Evolutionary conservation across 2,329 filamentous ascomycete species (phyloP).

Genomic region (Ophiocordyceps unilateralis): DNA sequence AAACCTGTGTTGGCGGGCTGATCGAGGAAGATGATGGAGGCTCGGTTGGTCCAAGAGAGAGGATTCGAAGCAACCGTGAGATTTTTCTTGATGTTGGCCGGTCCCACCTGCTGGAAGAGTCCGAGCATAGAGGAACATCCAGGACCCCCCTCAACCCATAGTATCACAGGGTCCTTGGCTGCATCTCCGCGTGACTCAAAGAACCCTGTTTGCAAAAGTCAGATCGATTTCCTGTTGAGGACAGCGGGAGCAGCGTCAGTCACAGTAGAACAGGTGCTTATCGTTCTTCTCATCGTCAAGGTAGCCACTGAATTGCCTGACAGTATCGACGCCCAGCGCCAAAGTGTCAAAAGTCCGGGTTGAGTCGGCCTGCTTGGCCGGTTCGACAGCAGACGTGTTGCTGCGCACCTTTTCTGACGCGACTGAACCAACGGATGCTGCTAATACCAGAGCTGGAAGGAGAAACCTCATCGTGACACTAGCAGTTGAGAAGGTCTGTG

Average conservation of each 20-base stretch:
- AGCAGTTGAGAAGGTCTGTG: no score
- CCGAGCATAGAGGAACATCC: conserved; percentile 92
- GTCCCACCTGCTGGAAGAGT: conserved; percentile 91
- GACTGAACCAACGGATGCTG: no score
- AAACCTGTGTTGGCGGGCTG: conserved; percentile 97
- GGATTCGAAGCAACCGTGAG: conserved; percentile 70
- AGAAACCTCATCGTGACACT: no score
- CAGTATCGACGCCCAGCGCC: background rate
- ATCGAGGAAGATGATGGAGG: conserved; percentile 96
- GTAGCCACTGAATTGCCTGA: background rate
- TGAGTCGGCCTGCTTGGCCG: no score
- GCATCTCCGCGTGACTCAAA: conserved; percentile 97
- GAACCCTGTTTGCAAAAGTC: conserved; percentile 54
- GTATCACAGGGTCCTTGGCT: conserved; percentile 82
- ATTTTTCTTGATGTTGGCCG: conserved; percentile 67
- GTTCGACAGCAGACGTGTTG: no score
- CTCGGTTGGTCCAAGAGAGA: conserved; percentile 88
- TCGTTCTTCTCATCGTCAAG: background rate
- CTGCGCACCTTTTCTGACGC: no score
- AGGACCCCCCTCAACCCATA: conserved; percentile 88
- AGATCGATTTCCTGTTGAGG: background rate
- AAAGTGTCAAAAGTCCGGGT: background rate
- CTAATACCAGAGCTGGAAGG: no score
- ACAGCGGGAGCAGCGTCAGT: background rate
- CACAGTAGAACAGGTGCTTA: background rate